Conservation (phyloP, 164 flowering plant species). For the Stephania yunnanensis region DNA sequence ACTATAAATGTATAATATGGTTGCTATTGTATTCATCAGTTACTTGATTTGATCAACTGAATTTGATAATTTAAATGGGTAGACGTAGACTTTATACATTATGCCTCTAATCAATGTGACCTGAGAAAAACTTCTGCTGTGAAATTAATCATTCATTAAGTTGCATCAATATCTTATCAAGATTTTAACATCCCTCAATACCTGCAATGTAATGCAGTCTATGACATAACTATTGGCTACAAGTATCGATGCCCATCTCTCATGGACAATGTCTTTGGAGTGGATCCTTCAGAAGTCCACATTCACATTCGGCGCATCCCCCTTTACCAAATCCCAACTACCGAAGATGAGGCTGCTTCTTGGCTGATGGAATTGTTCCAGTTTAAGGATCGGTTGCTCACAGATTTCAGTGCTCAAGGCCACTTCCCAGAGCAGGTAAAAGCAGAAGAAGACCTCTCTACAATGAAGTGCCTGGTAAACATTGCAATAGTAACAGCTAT, state of each 20-base stretch:
- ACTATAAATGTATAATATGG: background rate
- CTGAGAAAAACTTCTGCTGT: background rate
- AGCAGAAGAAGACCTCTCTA: constrained; percentile 47
- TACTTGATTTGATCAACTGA: background rate
- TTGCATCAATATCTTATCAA: background rate
- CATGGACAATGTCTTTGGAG: constrained; percentile 81
- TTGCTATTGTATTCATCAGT: background rate
- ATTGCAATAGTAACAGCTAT: constrained; percentile 34
- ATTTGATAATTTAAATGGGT: background rate
- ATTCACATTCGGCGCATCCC: constrained; percentile 60
- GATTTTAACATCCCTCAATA: constrained; percentile 8
- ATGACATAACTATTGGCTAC: constrained; percentile 81
- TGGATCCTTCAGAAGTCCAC: constrained; percentile 86
- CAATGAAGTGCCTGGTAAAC: constrained; percentile 41
- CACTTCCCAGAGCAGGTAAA: constrained; percentile 51
- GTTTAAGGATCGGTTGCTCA: constrained; percentile 61
- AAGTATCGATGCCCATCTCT: constrained; percentile 63
- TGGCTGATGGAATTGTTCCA: constrained; percentile 60
- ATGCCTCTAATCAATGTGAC: background rate
- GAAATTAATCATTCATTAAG: background rate
- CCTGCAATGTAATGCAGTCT: constrained; percentile 46
- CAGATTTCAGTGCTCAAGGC: constrained; percentile 53
- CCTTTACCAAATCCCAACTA: constrained; percentile 43
- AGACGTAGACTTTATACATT: background rate
- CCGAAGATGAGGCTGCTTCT: constrained; percentile 42